These are phyloP conservation scores for Xylaria palmicola DNA, from an alignment of 495 filamentous ascomycete genomes.

Conservation along the genomic window DNA sequence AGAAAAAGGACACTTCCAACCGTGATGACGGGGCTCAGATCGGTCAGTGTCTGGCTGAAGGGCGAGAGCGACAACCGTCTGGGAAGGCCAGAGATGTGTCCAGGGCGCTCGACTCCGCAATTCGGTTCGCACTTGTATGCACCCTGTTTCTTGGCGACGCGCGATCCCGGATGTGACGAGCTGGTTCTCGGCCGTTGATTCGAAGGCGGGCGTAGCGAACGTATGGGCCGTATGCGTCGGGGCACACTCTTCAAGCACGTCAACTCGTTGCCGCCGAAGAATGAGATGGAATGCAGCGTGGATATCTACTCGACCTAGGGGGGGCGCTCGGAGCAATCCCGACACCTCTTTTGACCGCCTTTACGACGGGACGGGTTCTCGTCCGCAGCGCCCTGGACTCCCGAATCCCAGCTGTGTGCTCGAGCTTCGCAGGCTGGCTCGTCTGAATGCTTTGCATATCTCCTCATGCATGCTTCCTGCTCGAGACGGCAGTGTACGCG, in stretches of 20 bases:
- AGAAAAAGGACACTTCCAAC: conserved; percentile 1
- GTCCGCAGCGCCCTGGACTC: neutral
- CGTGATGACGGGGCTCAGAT: neutral
- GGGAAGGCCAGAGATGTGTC: neutral
- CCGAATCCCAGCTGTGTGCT: conserved; percentile 1
- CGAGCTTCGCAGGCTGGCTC: neutral
- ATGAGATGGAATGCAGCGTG: neutral
- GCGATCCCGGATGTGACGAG: conserved; percentile 38
- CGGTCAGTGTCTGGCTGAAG: neutral
- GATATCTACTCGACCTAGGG: neutral
- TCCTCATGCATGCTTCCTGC: conserved; percentile 11
- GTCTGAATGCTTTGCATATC: neutral
- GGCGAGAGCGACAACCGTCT: neutral
- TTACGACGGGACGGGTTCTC: neutral
- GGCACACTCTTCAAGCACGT: conserved; percentile 10
- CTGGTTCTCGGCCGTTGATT: conserved; percentile 28
- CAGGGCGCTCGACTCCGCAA: conserved; percentile 12
- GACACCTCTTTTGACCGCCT: conserved; percentile 14
- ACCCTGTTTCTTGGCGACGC: conserved; percentile 33
- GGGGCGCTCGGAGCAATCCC: neutral
- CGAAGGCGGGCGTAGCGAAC: conserved; percentile 23
- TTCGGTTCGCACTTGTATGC: conserved; percentile 9
- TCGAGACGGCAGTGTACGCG: neutral
- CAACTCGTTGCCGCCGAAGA: conserved; percentile 15
- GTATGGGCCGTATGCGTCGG: conserved; percentile 15